Evolutionary conservation across 306 rosid genomes (phyloP).

Genomic region (Citrullus amarus): DNA sequence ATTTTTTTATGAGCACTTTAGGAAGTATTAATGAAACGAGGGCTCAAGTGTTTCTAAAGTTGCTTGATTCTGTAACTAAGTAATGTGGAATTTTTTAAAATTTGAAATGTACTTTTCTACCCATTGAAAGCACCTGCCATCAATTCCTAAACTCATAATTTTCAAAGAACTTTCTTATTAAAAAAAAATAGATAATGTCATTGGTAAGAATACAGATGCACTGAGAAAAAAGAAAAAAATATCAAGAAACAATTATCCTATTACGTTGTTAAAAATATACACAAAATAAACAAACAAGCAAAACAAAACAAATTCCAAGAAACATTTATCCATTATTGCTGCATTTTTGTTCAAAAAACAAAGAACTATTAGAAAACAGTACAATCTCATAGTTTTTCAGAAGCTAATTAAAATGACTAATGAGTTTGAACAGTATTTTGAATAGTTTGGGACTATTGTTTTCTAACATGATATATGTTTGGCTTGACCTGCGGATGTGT

Average conservation of each 20-base stretch:
- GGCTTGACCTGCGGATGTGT: neutral
- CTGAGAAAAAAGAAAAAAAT: neutral
- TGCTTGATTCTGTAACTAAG: neutral
- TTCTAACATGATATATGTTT: neutral
- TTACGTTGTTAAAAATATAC: no score
- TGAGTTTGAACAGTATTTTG: neutral
- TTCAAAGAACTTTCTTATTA: neutral
- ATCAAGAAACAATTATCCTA: neutral
- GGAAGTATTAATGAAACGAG: neutral
- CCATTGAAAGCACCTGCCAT: neutral
- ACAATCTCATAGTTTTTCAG: neutral
- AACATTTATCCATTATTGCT: neutral
- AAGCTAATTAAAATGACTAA: neutral
- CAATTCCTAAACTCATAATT: neutral
- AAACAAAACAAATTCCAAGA: no score
- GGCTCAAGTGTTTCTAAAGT: neutral
- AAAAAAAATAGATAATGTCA: neutral
- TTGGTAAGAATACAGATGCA: neutral
- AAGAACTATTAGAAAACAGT: neutral
- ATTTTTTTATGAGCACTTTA: neutral
- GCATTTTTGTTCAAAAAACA: neutral
- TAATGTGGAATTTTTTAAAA: neutral
- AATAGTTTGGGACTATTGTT: neutral
- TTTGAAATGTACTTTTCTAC: neutral
- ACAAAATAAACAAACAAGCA: no score